These are phyloP conservation scores for Insectozyma bohioensis DNA, from an alignment of 1,139 yeast genomes.

Conservation along the genomic window DNA sequence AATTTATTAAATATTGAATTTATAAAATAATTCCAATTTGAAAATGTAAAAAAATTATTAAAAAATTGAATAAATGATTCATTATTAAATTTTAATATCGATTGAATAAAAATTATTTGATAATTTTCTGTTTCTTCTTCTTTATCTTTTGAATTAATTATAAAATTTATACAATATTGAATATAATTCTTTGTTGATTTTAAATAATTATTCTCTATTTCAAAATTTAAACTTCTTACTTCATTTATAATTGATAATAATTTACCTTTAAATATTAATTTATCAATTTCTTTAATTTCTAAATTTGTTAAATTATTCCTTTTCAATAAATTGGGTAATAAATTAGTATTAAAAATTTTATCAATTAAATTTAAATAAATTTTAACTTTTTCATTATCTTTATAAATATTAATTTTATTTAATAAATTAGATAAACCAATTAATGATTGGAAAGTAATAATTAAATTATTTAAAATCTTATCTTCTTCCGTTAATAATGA, in stretches of 20 bases:
- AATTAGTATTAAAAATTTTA: slow-evolving; percentile 19
- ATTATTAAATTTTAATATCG: slow-evolving; percentile 26
- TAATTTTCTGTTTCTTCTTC: no score
- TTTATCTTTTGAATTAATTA: background rate
- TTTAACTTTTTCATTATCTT: slow-evolving; percentile 4
- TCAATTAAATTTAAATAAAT: slow-evolving; percentile 15
- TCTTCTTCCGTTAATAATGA: no score
- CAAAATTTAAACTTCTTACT: slow-evolving; percentile 11
- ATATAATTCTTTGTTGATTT: slow-evolving; percentile 3
- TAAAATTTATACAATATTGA: background rate
- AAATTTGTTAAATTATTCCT: slow-evolving; percentile 7
- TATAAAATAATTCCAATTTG: slow-evolving; percentile 22
- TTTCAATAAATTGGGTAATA: slow-evolving; percentile 17
- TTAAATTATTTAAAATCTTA: slow-evolving; percentile 13
- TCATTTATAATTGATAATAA: slow-evolving; percentile 28
- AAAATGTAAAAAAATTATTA: slow-evolving; percentile 22
- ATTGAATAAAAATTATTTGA: slow-evolving; percentile 21
- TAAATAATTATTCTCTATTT: slow-evolving; percentile 16
- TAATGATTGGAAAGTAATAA: slow-evolving; percentile 20
- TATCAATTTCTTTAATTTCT: slow-evolving; percentile 35
- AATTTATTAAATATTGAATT: slow-evolving; percentile 16
- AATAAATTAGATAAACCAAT: slow-evolving; percentile 33
- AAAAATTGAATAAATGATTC: slow-evolving; percentile 20
- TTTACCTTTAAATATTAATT: slow-evolving; percentile 37
- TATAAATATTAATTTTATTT: slow-evolving; percentile 16